These are phyloP conservation scores for Uronychia binucleata DNA, from an alignment of 73 alveolate genomes.

Conservation along the genomic window DNA sequence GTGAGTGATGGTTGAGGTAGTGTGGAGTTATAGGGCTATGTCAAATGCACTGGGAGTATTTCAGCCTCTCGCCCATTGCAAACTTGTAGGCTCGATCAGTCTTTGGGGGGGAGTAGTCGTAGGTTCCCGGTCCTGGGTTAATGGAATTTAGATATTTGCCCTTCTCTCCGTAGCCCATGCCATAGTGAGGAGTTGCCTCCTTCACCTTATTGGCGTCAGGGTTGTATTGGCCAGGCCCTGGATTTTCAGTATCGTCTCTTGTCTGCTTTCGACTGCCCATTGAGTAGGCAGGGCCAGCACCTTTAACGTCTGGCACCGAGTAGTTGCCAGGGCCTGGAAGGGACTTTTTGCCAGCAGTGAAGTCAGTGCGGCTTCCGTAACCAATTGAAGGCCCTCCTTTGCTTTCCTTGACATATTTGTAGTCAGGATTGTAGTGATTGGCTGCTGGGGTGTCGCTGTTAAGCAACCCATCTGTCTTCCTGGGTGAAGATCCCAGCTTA, in stretches of 20 bases:
- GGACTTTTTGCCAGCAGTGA: not conserved
- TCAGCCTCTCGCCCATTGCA: not conserved
- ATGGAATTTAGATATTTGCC: not conserved
- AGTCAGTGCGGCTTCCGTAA: not conserved
- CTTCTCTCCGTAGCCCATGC: not conserved
- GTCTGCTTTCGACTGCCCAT: too few relatives aligned
- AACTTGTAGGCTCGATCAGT: not conserved
- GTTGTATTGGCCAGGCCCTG: conserved; percentile 20
- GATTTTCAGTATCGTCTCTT: too few relatives aligned
- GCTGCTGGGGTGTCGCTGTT: conserved; percentile 14
- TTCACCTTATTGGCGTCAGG: not conserved
- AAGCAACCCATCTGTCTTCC: not conserved
- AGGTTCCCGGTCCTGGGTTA: conserved; percentile 24
- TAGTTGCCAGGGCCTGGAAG: conserved; percentile 66
- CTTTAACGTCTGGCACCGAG: not conserved
- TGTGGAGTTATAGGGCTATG: not conserved
- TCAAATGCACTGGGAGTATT: not conserved
- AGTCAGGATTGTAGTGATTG: conserved; percentile 4
- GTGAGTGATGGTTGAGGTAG: too few relatives aligned
- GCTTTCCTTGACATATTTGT: not conserved
- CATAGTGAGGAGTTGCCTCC: not conserved
- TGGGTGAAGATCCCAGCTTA: not conserved
- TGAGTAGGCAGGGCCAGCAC: too few relatives aligned
- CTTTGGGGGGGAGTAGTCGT: not conserved
- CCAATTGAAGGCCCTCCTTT: conserved; percentile 12